phyloP scores from a whole-genome alignment of 257 asterid species.

The Nicotiana noctiflora region DNA sequence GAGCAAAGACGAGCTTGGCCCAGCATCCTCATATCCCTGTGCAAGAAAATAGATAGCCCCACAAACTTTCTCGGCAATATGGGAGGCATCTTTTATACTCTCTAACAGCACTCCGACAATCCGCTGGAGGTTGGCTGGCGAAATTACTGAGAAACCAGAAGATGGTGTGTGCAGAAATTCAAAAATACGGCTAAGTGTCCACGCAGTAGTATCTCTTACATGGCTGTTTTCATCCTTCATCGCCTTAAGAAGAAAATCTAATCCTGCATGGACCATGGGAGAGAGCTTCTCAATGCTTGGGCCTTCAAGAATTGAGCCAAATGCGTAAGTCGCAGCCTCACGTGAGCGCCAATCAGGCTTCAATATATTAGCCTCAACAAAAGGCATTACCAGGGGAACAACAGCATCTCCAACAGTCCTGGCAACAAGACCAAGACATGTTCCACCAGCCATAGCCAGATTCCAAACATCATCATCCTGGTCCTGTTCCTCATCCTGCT shows the following conservation, averaged over 20 bases:
- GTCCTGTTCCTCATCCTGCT: conserved; percentile 2
- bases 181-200: conserved; percentile 90
- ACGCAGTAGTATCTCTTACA: conserved; percentile 84
- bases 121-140: conserved; percentile 53
- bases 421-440: conserved; percentile 9
- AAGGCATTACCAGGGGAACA: not conserved
- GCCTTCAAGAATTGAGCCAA: conserved; percentile 90
- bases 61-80: conserved; percentile 77
- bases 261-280: conserved; percentile 76
- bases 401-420: not conserved
- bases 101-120: conserved; percentile 54
- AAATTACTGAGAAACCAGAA: conserved; percentile 54
- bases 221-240: conserved; percentile 66
- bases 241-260: conserved; percentile 58
- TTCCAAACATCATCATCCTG: conserved; percentile 6
- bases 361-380: not conserved
- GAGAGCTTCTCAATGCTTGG: conserved; percentile 68
- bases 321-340: conserved; percentile 83
- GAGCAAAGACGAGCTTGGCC: conserved; percentile 49
- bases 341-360: conserved; percentile 35
- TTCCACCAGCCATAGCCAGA: conserved; percentile 5
- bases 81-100: conserved; percentile 62
- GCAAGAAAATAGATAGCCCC: conserved; percentile 81
- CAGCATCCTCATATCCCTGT: conserved; percentile 80
- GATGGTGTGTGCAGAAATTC: conserved; percentile 70